phyloP scores from a whole-genome alignment of 2,329 filamentous ascomycete species.

The Acrodontium crateriforme region DNA sequence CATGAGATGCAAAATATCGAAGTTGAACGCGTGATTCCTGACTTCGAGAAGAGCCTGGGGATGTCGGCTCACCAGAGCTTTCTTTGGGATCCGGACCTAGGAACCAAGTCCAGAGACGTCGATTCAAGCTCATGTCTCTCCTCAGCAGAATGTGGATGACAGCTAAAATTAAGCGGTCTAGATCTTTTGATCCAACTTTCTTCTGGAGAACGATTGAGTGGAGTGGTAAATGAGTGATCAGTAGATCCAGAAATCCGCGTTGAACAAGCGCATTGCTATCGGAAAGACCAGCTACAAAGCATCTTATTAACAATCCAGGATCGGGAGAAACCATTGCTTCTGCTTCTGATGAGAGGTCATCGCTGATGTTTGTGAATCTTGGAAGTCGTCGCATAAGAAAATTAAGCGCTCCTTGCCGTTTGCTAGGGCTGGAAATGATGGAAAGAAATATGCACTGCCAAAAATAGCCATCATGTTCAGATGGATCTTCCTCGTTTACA shows the following conservation, averaged over 20 bases:
- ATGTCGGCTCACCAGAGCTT: neutral
- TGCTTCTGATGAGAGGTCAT: conserved; percentile 37
- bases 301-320: conserved; percentile 76
- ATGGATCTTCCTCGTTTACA: conserved; percentile 45
- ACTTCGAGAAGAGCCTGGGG: conserved; percentile 3
- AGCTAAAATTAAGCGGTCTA: conserved; percentile 68
- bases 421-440: conserved; percentile 74
- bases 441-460: conserved; percentile 97
- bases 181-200: conserved; percentile 56
- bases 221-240: conserved; percentile 80
- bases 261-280: conserved; percentile 88
- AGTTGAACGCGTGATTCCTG: conserved; percentile 34
- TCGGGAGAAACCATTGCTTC: conserved; percentile 74
- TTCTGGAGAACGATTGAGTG: conserved; percentile 69
- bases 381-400: conserved; percentile 73
- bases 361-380: conserved; percentile 34
- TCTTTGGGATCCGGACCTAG: conserved; percentile 57
- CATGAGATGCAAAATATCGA: conserved; percentile 72
- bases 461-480: conserved; percentile 60
- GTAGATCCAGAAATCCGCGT: conserved; percentile 79
- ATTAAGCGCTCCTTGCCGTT: conserved; percentile 73
- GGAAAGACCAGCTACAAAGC: conserved; percentile 76
- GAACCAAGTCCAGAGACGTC: conserved; percentile 92
- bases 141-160: conserved; percentile 78
- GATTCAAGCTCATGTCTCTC: conserved; percentile 91